phyloP scores from a whole-genome alignment of 1,284 basidiomycete species.

The Cutaneotrichosporon dermatis region DNA sequence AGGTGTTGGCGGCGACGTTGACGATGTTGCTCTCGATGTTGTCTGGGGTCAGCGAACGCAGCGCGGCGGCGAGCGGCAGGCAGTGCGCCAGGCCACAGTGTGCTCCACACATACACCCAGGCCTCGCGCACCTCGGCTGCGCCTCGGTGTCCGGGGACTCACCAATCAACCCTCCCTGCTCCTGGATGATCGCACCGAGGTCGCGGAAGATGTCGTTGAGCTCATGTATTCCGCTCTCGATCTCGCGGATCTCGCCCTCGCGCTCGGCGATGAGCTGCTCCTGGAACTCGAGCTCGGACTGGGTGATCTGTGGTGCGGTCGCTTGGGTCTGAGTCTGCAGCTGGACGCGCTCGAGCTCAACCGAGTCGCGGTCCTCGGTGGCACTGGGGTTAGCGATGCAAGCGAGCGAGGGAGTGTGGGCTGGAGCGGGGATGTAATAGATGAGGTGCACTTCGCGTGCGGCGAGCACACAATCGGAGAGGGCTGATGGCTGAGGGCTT shows the following conservation, averaged over 20 bases:
- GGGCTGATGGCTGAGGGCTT: too few relatives aligned
- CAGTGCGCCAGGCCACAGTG: too few relatives aligned
- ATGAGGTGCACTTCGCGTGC: too few relatives aligned
- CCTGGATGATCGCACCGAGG: conserved; percentile 86
- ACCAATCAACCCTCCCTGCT: conserved; percentile 95
- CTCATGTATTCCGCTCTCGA: conserved; percentile 95
- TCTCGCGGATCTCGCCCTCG: conserved; percentile 91
- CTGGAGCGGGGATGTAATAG: too few relatives aligned
- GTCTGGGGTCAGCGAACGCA: conserved; percentile 55
- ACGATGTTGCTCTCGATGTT: conserved; percentile 95
- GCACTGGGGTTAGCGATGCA: not conserved
- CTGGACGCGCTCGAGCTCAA: conserved; percentile 44
- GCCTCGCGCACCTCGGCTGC: too few relatives aligned
- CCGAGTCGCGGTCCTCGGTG: conserved; percentile 25
- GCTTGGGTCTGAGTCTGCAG: conserved; percentile 34
- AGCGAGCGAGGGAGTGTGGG: too few relatives aligned
- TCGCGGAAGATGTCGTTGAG: conserved; percentile 96
- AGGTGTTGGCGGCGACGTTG: conserved; percentile 76
- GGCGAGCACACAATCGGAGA: too few relatives aligned
- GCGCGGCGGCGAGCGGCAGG: too few relatives aligned
- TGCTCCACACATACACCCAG: too few relatives aligned
- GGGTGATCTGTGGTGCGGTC: conserved; percentile 59
- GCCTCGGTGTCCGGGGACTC: conserved; percentile 34
- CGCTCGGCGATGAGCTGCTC: conserved; percentile 94
- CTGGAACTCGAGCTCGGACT: conserved; percentile 91